phyloP scores from a whole-genome alignment of 2,329 filamentous ascomycete genomes.

The Stagonosporopsis chrysanthemi region DNA sequence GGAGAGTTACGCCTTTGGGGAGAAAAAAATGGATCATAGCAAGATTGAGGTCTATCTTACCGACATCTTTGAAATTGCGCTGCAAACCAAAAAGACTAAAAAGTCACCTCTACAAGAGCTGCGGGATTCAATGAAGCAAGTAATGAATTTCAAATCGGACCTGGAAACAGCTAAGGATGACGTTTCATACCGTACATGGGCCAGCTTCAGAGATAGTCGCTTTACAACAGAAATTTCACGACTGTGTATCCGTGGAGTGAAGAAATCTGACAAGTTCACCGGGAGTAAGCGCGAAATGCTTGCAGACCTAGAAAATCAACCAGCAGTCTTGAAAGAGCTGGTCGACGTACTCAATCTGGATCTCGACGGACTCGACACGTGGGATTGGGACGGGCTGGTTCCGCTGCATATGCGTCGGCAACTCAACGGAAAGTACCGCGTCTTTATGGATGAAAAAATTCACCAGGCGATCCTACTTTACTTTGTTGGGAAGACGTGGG shows the following conservation, averaged over 20 bases:
- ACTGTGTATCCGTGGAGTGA: slow-evolving; percentile 58
- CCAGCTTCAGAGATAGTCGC: slow-evolving; percentile 27
- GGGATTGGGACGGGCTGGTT: slow-evolving; percentile 60
- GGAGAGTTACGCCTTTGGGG: slow-evolving; percentile 64
- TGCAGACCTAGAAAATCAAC: slow-evolving; percentile 59
- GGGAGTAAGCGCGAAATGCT: slow-evolving; percentile 60
- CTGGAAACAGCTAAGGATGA: slow-evolving; percentile 20
- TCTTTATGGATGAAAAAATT: slow-evolving; percentile 67
- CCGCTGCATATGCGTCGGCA: slow-evolving; percentile 61
- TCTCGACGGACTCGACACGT: slow-evolving; percentile 58
- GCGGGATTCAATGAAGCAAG: slow-evolving; percentile 46
- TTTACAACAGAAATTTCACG: slow-evolving; percentile 55
- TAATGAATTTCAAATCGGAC: slow-evolving; percentile 32
- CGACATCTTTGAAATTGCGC: slow-evolving; percentile 58
- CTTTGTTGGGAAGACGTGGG: slow-evolving; percentile 62
- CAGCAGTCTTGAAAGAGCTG: slow-evolving; percentile 60
- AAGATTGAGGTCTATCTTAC: slow-evolving; percentile 61
- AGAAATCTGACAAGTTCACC: slow-evolving; percentile 60
- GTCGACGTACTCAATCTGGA: slow-evolving; percentile 66
- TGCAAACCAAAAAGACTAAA: slow-evolving; percentile 50
- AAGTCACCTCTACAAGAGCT: slow-evolving; percentile 51
- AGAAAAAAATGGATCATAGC: slow-evolving; percentile 54
- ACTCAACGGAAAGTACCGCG: slow-evolving; percentile 65
- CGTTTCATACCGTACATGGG: slow-evolving; percentile 28
- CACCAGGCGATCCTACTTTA: slow-evolving; percentile 64